phyloP scores from a whole-genome alignment of 192 early-diverging fungal species.

The Coemansia sp. region DNA sequence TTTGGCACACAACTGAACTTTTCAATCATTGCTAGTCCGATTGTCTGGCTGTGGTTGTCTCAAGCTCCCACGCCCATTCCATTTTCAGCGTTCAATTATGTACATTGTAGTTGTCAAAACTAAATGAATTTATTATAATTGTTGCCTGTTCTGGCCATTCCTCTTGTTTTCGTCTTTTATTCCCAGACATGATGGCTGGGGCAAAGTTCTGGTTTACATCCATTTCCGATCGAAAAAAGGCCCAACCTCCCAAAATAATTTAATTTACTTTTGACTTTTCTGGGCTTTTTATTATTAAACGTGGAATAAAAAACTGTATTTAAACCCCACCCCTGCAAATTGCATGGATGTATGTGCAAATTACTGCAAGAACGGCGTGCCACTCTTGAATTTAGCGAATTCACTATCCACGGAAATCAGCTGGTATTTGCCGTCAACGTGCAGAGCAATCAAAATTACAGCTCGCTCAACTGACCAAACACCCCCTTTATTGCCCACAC shows the following conservation, averaged over 20 bases:
- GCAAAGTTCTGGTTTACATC: background rate
- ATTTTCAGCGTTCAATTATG: slow-evolving; percentile 7
- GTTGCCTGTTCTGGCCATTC: background rate
- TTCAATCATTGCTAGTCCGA: slow-evolving; percentile 3
- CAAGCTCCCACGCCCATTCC: slow-evolving; percentile 15
- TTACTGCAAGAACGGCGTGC: background rate
- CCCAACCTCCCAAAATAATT: too few relatives aligned
- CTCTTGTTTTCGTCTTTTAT: background rate
- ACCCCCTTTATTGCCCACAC: background rate
- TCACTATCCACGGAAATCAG: background rate
- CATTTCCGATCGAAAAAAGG: background rate
- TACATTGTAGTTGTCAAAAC: background rate
- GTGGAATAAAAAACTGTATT: too few relatives aligned
- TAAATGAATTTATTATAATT: slow-evolving; percentile 14
- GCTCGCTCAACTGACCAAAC: background rate
- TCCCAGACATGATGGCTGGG: background rate
- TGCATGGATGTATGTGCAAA: slow-evolving; percentile 1
- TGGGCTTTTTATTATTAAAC: too few relatives aligned
- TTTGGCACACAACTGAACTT: slow-evolving; percentile 1
- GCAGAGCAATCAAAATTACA: background rate
- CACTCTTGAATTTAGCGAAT: background rate
- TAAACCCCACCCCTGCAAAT: background rate
- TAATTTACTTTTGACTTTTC: too few relatives aligned
- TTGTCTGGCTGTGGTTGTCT: background rate
- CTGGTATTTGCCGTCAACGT: background rate